These are phyloP conservation scores for Trichoderma hamatum DNA, from an alignment of 2,329 filamentous ascomycete species.

Conservation along the genomic window DNA sequence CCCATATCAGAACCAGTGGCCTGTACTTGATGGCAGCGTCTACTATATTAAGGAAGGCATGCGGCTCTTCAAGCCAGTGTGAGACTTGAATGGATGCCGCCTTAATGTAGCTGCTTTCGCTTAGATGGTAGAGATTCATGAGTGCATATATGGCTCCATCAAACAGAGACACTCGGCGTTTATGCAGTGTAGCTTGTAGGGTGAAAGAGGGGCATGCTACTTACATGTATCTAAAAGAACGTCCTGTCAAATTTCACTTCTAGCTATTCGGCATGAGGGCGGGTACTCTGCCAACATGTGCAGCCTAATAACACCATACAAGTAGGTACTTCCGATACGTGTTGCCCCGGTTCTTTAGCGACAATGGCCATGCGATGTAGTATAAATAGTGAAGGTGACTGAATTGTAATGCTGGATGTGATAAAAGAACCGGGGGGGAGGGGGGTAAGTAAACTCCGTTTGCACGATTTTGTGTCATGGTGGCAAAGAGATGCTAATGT, in stretches of 20 bases:
- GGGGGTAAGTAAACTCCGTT: neutral
- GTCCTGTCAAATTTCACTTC: no score
- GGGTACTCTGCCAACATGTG: neutral
- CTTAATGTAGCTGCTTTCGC: no score
- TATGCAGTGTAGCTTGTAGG: neutral
- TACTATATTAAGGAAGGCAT: neutral
- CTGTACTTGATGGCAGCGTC: neutral
- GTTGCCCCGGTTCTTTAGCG: neutral
- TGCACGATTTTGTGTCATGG: neutral
- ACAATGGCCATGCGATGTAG: neutral
- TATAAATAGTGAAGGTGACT: neutral
- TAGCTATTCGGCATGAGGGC: no score
- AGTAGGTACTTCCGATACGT: neutral
- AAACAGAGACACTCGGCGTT: neutral
- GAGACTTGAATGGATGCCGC: neutral
- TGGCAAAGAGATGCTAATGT: neutral
- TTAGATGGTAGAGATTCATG: neutral
- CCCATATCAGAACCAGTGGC: neutral
- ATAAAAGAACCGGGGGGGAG: neutral
- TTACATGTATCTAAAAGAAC: no score
- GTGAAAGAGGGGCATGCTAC: neutral
- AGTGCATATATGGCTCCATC: neutral
- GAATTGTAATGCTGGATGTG: neutral
- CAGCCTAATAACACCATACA: neutral
- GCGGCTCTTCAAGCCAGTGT: neutral